phyloP scores from a whole-genome alignment of 345 rosid species.

The Pugionium cornutum region DNA sequence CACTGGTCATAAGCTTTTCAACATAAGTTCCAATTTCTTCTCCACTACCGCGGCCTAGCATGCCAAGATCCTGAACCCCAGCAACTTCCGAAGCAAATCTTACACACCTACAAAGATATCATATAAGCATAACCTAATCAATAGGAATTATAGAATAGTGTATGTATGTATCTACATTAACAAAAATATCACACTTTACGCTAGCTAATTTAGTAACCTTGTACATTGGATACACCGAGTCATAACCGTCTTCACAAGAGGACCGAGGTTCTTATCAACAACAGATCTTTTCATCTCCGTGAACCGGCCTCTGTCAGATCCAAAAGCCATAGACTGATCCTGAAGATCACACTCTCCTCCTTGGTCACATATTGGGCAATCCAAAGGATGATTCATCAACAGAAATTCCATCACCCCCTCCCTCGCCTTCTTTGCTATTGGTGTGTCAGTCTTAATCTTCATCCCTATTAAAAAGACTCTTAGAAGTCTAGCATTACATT shows the following conservation, averaged over 20 bases:
- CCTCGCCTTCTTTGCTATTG: conserved; percentile 92
- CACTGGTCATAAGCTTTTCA: conserved; percentile 98
- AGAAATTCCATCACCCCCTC: conserved; percentile 99
- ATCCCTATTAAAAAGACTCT: conserved; percentile 54
- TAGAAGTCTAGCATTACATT: conserved; percentile 14
- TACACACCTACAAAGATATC: conserved; percentile 68
- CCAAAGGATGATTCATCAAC: conserved; percentile 96
- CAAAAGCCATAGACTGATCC: conserved; percentile 99
- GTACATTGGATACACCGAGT: conserved; percentile 99
- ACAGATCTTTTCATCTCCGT: conserved; percentile 97
- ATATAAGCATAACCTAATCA: conserved; percentile 26
- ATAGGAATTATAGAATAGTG: conserved; percentile 1
- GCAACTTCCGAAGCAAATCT: conserved; percentile 98
- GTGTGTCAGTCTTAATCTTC: conserved; percentile 98
- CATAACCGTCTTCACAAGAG: conserved; percentile 99
- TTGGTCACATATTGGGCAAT: conserved; percentile 98
- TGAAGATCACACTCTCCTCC: conserved; percentile 99
- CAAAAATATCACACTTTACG: not conserved
- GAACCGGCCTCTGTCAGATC: conserved; percentile 96
- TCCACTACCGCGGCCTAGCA: conserved; percentile 99
- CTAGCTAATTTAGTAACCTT: conserved; percentile 52
- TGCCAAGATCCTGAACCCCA: conserved; percentile 98
- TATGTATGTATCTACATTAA: not conserved
- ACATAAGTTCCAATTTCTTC: conserved; percentile 99
- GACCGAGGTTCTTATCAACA: conserved; percentile 97